These are phyloP conservation scores for Russula sp. DNA, from an alignment of 768 basidiomycete genomes.

Conservation along the genomic window DNA sequence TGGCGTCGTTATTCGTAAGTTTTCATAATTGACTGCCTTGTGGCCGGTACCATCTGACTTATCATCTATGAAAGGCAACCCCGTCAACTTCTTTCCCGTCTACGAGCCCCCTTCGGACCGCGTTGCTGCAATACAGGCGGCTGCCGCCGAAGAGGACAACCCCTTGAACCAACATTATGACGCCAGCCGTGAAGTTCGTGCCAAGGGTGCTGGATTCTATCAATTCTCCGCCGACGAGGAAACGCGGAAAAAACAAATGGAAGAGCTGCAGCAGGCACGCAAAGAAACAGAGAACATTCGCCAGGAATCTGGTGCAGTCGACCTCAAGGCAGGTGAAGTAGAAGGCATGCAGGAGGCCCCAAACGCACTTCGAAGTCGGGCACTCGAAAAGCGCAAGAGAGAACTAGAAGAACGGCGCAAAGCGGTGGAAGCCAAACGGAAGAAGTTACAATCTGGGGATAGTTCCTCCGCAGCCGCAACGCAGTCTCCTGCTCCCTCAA, in stretches of 20 bases:
- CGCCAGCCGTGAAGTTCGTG: constrained; percentile 70
- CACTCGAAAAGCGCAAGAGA: constrained; percentile 66
- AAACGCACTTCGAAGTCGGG: constrained; percentile 37
- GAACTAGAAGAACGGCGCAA: constrained; percentile 60
- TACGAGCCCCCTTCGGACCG: constrained; percentile 82
- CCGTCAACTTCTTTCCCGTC: constrained; percentile 78
- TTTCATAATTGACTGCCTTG: background rate
- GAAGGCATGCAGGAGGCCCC: constrained; percentile 60
- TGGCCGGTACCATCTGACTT: background rate
- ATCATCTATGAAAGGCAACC: constrained; percentile 48
- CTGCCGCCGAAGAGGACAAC: constrained; percentile 60
- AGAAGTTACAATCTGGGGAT: constrained; percentile 37
- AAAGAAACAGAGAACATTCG: constrained; percentile 63
- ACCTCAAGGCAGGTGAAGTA: constrained; percentile 59
- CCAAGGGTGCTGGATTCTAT: constrained; percentile 87
- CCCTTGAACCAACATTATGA: constrained; percentile 78
- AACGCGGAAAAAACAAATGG: constrained; percentile 71
- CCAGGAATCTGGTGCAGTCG: constrained; percentile 51
- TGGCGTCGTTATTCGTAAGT: constrained; percentile 19
- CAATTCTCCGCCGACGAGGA: constrained; percentile 87
- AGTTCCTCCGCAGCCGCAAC: constrained; percentile 1
- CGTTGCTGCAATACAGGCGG: constrained; percentile 63
- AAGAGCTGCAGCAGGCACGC: constrained; percentile 59
- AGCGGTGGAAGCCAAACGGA: constrained; percentile 59
- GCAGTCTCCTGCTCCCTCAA: constrained; percentile 9